Evolutionary conservation across 1,284 basidiomycete species (phyloP), one percentile per base, ranked within the genome.

Genomic region (Apiotrichum veenhuisii): DNA sequence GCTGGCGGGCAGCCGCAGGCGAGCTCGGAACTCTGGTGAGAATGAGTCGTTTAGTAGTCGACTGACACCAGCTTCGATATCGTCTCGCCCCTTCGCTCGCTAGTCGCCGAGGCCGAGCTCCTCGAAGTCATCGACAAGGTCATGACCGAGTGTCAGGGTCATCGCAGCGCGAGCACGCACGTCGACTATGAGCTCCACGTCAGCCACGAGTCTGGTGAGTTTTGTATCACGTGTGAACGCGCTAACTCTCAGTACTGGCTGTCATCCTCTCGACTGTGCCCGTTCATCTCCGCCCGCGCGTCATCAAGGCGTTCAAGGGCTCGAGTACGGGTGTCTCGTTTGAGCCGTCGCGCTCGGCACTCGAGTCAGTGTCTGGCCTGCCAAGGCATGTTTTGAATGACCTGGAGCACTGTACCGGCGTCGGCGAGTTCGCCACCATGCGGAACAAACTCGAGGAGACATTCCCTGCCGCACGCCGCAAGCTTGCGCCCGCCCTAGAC

Each of bases 101-200:
- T 64, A 49, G 75, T 69, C 7, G 74, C 73, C 3, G 77, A 78
- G 50, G 76, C 74, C 1, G 77, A 78, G 54, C 44, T 76, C 44
- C 67, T 78, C 17, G 75, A 76, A 27, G 71, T 78, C 14, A 59
- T 72, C 10, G 76, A 77, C 58, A 73, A 77, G 56, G 62, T 77
- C 33, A 66, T 78, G n/a, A 62, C 67, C 17, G 71, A 76, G 53
- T 75, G 76, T 46, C 63, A 70, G 17, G 77, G 72, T 0, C 61
- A 71, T 10, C 46, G 62, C 22, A 63, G 57, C 3, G 54, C 11
- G 5, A 50, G 66, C 9, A 63, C 70, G 18, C 58, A 65, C 2
- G 57, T 64, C 4, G 74, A 76, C 18, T 77, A 75, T 56, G 75
- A 78, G 52, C 71, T 78, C 38, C 75, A 77, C 52, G 64, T 77